These are phyloP conservation scores for Aspergillus affinis DNA, from an alignment of 495 filamentous ascomycete genomes.

Conservation along the genomic window DNA sequence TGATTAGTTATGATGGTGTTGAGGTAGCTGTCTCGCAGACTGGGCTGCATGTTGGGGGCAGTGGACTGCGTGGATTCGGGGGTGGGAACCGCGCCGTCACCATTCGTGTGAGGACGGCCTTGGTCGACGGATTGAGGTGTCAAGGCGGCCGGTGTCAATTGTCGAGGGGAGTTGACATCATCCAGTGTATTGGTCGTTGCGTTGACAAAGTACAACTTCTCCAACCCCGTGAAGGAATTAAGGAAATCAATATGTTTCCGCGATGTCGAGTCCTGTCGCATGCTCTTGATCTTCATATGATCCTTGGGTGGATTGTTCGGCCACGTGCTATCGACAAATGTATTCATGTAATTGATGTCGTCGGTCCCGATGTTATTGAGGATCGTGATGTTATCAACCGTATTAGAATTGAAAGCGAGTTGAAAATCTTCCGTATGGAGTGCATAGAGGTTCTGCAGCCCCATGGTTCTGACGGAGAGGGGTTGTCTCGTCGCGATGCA, in stretches of 20 bases:
- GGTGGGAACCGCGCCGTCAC: slow-evolving; percentile 21
- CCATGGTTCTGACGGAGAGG: slow-evolving; percentile 47
- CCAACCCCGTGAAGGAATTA: slow-evolving; percentile 36
- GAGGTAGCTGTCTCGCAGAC: slow-evolving; percentile 45
- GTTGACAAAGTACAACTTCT: slow-evolving; percentile 49
- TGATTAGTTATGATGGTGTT: slow-evolving; percentile 48
- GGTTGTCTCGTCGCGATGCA: slow-evolving; percentile 43
- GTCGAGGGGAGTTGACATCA: slow-evolving; percentile 30
- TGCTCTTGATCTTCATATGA: slow-evolving; percentile 34
- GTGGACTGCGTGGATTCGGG: slow-evolving; percentile 30
- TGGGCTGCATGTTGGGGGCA: slow-evolving; percentile 23
- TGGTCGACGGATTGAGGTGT: slow-evolving; percentile 32
- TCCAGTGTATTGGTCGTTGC: slow-evolving; percentile 30
- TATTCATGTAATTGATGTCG: slow-evolving; percentile 40
- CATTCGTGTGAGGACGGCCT: slow-evolving; percentile 13
- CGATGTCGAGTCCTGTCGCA: slow-evolving; percentile 43
- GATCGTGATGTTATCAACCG: slow-evolving; percentile 51
- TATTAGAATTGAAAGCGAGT: slow-evolving; percentile 37
- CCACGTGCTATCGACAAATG: slow-evolving; percentile 58
- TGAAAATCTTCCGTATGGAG: slow-evolving; percentile 47
- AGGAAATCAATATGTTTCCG: slow-evolving; percentile 44
- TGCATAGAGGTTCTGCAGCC: slow-evolving; percentile 58
- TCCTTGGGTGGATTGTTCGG: slow-evolving; percentile 26
- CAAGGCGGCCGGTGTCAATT: slow-evolving; percentile 19
- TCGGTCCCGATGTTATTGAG: slow-evolving; percentile 47